These are phyloP conservation scores for Aphanomyces stellatus DNA, from an alignment of 352 stramenopile genomes.

Conservation along the genomic window DNA sequence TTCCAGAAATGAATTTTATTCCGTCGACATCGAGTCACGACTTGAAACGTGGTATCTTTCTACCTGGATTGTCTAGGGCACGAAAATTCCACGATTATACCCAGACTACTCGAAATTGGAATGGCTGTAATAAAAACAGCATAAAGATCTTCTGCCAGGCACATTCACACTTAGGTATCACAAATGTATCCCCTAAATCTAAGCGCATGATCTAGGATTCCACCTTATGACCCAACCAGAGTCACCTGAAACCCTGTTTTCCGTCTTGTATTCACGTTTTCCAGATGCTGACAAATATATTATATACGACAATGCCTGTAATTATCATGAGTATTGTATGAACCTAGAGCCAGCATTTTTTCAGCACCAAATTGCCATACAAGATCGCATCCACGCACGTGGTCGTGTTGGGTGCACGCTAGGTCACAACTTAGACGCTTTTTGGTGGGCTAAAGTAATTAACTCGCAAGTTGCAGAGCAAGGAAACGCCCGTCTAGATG, in stretches of 20 bases:
- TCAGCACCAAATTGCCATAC: background rate
- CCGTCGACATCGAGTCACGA: background rate
- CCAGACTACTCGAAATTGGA: background rate
- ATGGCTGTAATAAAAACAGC: background rate
- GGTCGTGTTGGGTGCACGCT: background rate
- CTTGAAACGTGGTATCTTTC: background rate
- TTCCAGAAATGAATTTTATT: background rate
- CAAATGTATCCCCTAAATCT: background rate
- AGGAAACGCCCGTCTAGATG: background rate
- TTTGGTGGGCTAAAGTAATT: background rate
- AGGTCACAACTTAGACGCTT: background rate
- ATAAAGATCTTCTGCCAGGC: background rate
- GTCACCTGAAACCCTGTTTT: background rate
- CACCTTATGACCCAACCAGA: background rate
- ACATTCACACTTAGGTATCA: background rate
- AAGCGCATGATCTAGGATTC: background rate
- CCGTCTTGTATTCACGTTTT: background rate
- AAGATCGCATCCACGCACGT: background rate
- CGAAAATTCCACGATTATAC: background rate
- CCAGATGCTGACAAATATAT: background rate
- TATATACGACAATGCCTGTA: background rate
- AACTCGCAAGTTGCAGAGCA: background rate
- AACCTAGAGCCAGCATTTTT: background rate
- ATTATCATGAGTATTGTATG: background rate
- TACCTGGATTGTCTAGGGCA: background rate